A percentile compares a stretch with the other conserved stretches of the same genome.
phyloP scores from a whole-genome alignment of 371 early-diverging fungal species.

The Rhizopus stolonifer region DNA sequence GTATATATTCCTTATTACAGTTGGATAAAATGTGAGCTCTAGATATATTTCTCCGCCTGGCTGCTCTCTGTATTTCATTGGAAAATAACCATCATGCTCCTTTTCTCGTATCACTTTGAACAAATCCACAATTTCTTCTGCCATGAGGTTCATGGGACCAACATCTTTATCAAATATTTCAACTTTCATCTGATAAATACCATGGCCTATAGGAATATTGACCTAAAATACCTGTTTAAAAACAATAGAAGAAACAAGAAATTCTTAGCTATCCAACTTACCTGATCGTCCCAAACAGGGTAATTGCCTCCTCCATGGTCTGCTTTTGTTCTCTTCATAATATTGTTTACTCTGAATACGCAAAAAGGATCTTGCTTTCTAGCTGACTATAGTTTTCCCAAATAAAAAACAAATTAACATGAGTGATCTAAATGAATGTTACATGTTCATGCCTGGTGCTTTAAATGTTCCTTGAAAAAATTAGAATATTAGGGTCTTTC shows the following conservation, averaged over 20 bases:
- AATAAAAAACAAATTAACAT: background rate
- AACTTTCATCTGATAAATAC: constrained; percentile 18
- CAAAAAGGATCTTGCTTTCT: constrained; percentile 24
- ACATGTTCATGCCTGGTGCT: constrained; percentile 17
- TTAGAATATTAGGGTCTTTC: no score
- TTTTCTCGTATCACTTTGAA: constrained; percentile 26
- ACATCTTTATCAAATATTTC: constrained; percentile 31
- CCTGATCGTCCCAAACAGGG: constrained; percentile 35
- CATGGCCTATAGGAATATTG: constrained; percentile 22
- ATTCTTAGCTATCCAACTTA: background rate
- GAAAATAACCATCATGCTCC: constrained; percentile 36
- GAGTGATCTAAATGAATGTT: background rate
- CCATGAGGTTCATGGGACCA: constrained; percentile 28
- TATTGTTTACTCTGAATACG: constrained; percentile 19
- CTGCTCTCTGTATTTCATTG: constrained; percentile 14
- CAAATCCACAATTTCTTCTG: constrained; percentile 26
- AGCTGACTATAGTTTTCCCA: constrained; percentile 20
- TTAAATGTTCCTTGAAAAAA: constrained; percentile 19
- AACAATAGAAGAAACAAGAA: background rate
- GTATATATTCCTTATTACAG: no score
- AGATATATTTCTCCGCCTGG: constrained; percentile 38
- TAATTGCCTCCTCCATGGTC: constrained; percentile 22
- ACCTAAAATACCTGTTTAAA: constrained; percentile 5
- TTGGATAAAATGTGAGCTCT: constrained; percentile 38
- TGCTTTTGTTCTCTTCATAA: constrained; percentile 19